These are phyloP conservation scores for Trichosporon faecale DNA, from an alignment of 1,284 basidiomycete genomes.

Conservation along the genomic window DNA sequence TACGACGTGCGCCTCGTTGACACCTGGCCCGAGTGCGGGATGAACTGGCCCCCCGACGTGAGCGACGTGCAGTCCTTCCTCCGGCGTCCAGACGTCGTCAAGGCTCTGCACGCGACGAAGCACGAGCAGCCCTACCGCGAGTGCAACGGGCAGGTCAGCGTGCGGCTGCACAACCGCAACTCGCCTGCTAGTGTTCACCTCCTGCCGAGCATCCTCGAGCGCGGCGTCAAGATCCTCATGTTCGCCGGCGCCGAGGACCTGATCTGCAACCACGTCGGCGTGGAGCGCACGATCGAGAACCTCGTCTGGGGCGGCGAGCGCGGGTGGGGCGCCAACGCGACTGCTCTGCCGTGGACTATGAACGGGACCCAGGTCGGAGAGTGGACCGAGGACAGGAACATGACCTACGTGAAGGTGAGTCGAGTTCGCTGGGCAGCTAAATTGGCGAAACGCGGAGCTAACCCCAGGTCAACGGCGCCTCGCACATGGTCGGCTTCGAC, in stretches of 20 bases:
- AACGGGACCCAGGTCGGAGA: slow-evolving; percentile 75
- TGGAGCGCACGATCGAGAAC: slow-evolving; percentile 76
- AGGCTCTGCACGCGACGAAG: slow-evolving; percentile 73
- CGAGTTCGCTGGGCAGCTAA: too few relatives aligned
- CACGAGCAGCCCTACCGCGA: slow-evolving; percentile 85
- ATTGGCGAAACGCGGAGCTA: too few relatives aligned
- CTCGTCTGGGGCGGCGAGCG: slow-evolving; percentile 79
- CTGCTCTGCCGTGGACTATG: slow-evolving; percentile 74
- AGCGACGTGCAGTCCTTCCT: slow-evolving; percentile 74
- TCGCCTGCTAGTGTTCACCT: slow-evolving; percentile 72
- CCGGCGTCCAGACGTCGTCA: slow-evolving; percentile 73
- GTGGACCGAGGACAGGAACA: slow-evolving; percentile 81
- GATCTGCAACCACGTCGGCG: slow-evolving; percentile 91
- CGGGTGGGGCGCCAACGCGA: slow-evolving; percentile 78
- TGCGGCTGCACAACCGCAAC: slow-evolving; percentile 61
- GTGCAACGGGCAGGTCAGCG: slow-evolving; percentile 70
- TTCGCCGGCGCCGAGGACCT: slow-evolving; percentile 95
- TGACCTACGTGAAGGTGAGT: slow-evolving; percentile 85
- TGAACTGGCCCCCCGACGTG: slow-evolving; percentile 98
- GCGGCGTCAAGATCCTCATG: slow-evolving; percentile 77
- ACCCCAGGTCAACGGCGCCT: slow-evolving; percentile 62
- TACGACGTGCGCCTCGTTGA: slow-evolving; percentile 92
- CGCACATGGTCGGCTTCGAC: slow-evolving; percentile 91
- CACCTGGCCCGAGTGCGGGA: slow-evolving; percentile 80
- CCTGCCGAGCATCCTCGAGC: slow-evolving; percentile 69